Conservation (phyloP, 257 asterid genomes). For the Echites panduratus region DNA sequence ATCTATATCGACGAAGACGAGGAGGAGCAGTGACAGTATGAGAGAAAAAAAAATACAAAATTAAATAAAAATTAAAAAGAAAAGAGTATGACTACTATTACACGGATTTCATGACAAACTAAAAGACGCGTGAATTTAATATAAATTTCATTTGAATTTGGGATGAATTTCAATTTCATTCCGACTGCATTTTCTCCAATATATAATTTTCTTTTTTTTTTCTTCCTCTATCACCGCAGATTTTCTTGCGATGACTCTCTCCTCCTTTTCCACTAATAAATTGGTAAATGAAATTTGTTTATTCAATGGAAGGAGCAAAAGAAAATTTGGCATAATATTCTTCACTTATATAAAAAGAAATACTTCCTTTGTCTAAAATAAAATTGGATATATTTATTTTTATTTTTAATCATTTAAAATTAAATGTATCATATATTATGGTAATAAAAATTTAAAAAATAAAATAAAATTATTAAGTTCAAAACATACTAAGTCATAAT, state of each 20-base stretch:
- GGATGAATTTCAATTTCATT: constrained; percentile 68
- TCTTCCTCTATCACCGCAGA: constrained; percentile 67
- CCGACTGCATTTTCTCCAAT: constrained; percentile 53
- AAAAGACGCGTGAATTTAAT: constrained; percentile 61
- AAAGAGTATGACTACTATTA: constrained; percentile 33
- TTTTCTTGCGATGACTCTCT: constrained; percentile 45
- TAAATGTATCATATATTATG: no score
- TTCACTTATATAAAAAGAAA: no score
- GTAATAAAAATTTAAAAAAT: no score
- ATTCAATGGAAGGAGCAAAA: no score
- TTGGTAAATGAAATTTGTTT: not conserved
- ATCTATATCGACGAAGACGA: constrained; percentile 22
- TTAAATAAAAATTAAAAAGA: not conserved
- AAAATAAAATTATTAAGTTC: no score
- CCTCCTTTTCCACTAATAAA: not conserved
- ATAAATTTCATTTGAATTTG: constrained; percentile 45
- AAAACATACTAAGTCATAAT: no score
- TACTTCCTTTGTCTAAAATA: no score
- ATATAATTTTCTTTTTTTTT: constrained; percentile 6
- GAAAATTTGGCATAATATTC: no score
- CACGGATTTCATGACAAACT: constrained; percentile 57
- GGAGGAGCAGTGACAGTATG: not conserved
- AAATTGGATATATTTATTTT: no score
- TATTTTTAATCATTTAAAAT: no score
- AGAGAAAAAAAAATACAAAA: not conserved